Base-by-base conservation (phyloP, 805 yeast species). In the Maudiozyma saulgeensis region DNA sequence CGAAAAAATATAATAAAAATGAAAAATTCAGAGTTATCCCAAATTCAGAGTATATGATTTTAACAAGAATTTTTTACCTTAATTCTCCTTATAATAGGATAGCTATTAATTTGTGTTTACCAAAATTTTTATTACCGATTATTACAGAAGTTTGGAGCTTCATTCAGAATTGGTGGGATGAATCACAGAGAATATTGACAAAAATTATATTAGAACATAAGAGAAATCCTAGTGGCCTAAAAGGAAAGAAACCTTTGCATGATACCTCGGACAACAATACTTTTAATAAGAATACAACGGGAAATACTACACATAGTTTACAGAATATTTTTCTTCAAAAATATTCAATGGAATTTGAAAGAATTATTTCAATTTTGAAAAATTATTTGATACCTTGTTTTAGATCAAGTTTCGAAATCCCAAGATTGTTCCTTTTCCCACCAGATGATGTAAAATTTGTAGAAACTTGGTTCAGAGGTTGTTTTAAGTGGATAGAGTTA, bases 401-500 rank as follows among this genome's bases (percentile, higher is more conserved):
- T 19, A 51, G 58, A 28, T 64, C 67, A 25, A 49, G 62, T 9
- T 55, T 62, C 6, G 64, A 62, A 12, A 59, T 67, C 3, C 75
- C 75, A 39, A 57, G 75, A 44, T 42, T 71, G 11, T 55, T 71
- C 15, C 48, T 68, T 5, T 72, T 70, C 11, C 62, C 72, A 8
- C 49, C 59, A 2, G 47, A 55, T 16, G 62, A 59, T 23, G 52
- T 54, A 8, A 54, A 59, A 9, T 63, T 67, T 43, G 54, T 71
- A 11, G 53, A 59, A 12, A 59, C 64, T n/a, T 71, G 75, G 75
- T 68, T 69, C 48, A 63, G 59, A 50, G 70, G 68, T 40, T 61
- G 68, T 2, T 68, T 67, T 47, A 68, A 64, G 46, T 71, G 76
- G 76, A 56, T 71, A 13, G 74, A 71, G 43, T 60, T 70, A 23